Evolutionary conservation across 805 yeast species (phyloP), one percentile per base, ranked within the genome.

Genomic region (Candida nitratophila): DNA sequence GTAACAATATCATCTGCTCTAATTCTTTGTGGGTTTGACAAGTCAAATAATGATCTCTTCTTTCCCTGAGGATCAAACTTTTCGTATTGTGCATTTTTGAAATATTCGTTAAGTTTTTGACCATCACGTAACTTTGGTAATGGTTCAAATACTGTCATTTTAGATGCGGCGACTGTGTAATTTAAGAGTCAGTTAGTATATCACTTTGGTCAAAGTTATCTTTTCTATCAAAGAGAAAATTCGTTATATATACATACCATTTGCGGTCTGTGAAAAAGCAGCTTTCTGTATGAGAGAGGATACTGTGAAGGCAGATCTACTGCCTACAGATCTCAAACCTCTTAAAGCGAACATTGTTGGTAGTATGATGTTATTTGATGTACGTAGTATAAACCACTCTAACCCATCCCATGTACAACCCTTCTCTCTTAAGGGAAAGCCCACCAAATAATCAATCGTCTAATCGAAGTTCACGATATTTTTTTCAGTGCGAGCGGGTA

Each of bases 1-100:
- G 85, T 77, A 33, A 90, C 79, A 26, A 87, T 71, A 59, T 90
- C 97, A 14, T 96, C 97, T 0, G 95, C 76, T 44, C 86, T 73
- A 27, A 90, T 67, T 45, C 76, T 66, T 21, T 72, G 72, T 8
- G 74, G 64, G 43, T 71, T 70, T 20, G 59, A 50, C 26, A 69
- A 66, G 44, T 73, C 66, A 27, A 87, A 65, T 39, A 83, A 62
- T 20, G 71, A 68, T 41, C 81, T 69, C 64, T 86, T 83, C 66
- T 71, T 67, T 4, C 91, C 93, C 3, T 75, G 67, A 16, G 88
- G 83, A 60, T 90, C 98, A 48, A 84, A 74, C 50, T 71, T 74
- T 30, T 65, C 62, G 39, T 74, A 70, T 47, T 83, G 73, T 50
- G 77, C 76, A 44, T 71, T 60, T 44, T 73, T 73, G 47, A 79